phyloP scores from a whole-genome alignment of 345 rosid genomes.

The Acer saccharum region DNA sequence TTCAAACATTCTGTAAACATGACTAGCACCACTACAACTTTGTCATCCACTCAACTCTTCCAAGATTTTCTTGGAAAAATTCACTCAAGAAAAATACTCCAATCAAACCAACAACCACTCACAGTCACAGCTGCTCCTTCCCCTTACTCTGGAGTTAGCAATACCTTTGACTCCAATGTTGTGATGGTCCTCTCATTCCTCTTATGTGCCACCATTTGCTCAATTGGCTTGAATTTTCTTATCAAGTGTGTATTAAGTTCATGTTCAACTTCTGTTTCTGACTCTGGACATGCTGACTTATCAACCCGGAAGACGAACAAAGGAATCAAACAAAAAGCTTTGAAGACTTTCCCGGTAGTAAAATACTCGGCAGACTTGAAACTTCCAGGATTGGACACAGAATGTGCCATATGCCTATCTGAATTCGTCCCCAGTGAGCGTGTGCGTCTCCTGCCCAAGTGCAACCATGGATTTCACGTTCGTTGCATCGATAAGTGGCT shows the following conservation, averaged over 20 bases:
- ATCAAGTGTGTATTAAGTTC: constrained; percentile 56
- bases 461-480: constrained; percentile 73
- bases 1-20: not conserved
- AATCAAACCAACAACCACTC: constrained; percentile 24
- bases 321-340: constrained; percentile 68
- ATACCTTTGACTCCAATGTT: constrained; percentile 62
- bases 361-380: constrained; percentile 4
- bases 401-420: constrained; percentile 14
- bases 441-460: constrained; percentile 55
- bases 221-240: constrained; percentile 66
- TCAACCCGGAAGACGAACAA: constrained; percentile 48
- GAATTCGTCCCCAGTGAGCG: constrained; percentile 10
- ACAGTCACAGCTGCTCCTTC: constrained; percentile 37
- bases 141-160: constrained; percentile 28
- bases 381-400: constrained; percentile 10
- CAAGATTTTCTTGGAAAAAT: constrained; percentile 21
- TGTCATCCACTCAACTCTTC: constrained; percentile 13
- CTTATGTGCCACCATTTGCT: constrained; percentile 76
- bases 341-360: constrained; percentile 41
- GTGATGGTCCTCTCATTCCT: constrained; percentile 73
- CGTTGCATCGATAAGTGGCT: constrained; percentile 71
- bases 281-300: constrained; percentile 21
- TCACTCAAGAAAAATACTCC: constrained; percentile 39
- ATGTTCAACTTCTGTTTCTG: constrained; percentile 28
- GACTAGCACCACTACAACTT: constrained; percentile 1